Base-by-base conservation (phyloP, 192 early-diverging fungal species). In the Umbelopsis isabellina region DNA sequence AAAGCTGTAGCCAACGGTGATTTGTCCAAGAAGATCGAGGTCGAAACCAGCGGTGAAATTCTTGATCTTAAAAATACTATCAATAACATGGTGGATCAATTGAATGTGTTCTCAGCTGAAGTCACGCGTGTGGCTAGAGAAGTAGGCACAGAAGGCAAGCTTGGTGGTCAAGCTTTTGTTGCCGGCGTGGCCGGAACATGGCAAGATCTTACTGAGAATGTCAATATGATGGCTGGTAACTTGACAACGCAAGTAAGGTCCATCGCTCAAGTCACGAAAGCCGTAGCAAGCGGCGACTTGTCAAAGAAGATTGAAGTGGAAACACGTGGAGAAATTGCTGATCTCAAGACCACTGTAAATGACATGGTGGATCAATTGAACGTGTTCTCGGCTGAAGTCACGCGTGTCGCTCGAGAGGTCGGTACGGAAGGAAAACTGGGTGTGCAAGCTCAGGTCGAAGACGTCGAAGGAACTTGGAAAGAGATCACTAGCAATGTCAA, bases 1-100 rank as follows among this genome's bases (percentile, higher is more conserved):
- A 90, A 83, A 53, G 90, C 90, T 13, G 87, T 92, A 4, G 90
- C 90, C 1, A 74, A 73, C n/a, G 90, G 90, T 30, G 90, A 92
- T 71, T 67, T 92, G 21, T 81, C 75, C 3, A 82, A 83, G 35
- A 88, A 87, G 27, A 85, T 91, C 20, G 75, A 80, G n/a, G 82
- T 87, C 7, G 78, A 85, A 35, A 72, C 78, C 12, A 74, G 79
- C 15, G 89, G 88, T 48, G 89, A 91, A 72, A 91, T 91, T 41
- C 66, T 76, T 1, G 87, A 88, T 25, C 66, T 91, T 5, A 91
- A 91, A 67, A 75, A 74, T 13, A 91, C 84, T 13, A 81, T 91
- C 16, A 91, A 91, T 64, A 77, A 69, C n/a, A 86, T 91, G 86
- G 90, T 91, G 16, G 88, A 87, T 37, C 90, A 87, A 70, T 73